Evolutionary conservation across 495 filamentous ascomycete species (phyloP).

Genomic region (Annulohypoxylon stygium): DNA sequence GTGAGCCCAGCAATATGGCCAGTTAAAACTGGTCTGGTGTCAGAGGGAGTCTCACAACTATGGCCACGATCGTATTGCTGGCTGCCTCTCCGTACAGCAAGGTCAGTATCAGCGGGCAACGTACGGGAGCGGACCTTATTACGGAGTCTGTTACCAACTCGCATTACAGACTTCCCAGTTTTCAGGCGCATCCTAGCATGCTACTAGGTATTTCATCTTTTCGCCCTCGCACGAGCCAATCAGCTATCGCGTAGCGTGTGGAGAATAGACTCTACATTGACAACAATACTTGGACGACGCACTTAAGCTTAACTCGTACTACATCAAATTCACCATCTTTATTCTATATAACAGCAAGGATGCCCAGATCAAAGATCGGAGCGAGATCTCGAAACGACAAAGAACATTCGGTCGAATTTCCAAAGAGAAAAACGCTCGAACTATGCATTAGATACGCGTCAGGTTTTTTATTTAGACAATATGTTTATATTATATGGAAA

Average conservation of each 20-base stretch:
- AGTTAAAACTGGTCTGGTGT: conserved; percentile 14
- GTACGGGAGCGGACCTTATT: conserved; percentile 11
- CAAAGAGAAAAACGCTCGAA: neutral
- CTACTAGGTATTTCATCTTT: neutral
- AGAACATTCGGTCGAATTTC: conserved; percentile 1
- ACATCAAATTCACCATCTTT: neutral
- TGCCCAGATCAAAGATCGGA: neutral
- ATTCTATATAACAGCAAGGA: conserved; percentile 4
- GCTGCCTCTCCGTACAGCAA: neutral
- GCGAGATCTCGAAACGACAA: neutral
- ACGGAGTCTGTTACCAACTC: neutral
- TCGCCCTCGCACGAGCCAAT: neutral
- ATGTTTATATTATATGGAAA: neutral
- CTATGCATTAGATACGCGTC: neutral
- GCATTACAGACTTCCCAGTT: conserved; percentile 9
- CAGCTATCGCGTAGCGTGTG: neutral
- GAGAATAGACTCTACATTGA: neutral
- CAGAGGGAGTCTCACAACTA: conserved; percentile 12
- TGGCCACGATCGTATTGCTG: neutral
- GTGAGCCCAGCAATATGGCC: conserved; percentile 5
- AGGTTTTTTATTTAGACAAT: neutral
- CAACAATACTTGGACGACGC: neutral
- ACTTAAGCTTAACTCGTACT: neutral
- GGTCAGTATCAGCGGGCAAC: neutral
- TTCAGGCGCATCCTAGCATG: neutral